These are phyloP conservation scores for Xylaria sp. DNA, from an alignment of 2,329 filamentous ascomycete species.

Conservation along the genomic window DNA sequence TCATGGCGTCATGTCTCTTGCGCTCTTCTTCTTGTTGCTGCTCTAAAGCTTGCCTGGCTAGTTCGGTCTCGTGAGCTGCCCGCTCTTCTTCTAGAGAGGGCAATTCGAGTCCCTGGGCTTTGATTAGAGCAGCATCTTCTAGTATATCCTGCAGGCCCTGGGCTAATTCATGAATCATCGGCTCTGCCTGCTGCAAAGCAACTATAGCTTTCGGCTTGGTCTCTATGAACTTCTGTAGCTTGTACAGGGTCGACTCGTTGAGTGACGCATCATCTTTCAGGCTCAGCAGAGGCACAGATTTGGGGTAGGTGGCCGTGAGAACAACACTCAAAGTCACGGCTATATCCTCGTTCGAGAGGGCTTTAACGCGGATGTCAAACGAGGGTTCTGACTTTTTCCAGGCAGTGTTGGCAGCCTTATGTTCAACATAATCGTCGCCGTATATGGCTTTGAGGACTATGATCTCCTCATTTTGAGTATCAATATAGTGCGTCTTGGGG, in stretches of 20 bases:
- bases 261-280: slow-evolving; percentile 73
- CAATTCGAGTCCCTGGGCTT: slow-evolving; percentile 77
- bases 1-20: slow-evolving; percentile 64
- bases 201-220: slow-evolving; percentile 65
- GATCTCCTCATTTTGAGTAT: slow-evolving; percentile 88
- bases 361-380: slow-evolving; percentile 82
- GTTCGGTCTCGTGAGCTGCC: slow-evolving; percentile 79
- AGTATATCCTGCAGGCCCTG: slow-evolving; percentile 78
- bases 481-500: slow-evolving; percentile 74
- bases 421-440: slow-evolving; percentile 83
- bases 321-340: slow-evolving; percentile 78
- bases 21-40: slow-evolving; percentile 63
- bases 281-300: slow-evolving; percentile 77
- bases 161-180: slow-evolving; percentile 73
- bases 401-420: slow-evolving; percentile 75
- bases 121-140: slow-evolving; percentile 84
- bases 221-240: slow-evolving; percentile 72
- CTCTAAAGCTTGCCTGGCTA: slow-evolving; percentile 68
- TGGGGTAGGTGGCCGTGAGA: slow-evolving; percentile 91
- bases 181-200: slow-evolving; percentile 61
- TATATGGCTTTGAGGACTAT: slow-evolving; percentile 89
- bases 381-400: slow-evolving; percentile 92
- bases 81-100: slow-evolving; percentile 91
- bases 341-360: slow-evolving; percentile 77
- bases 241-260: slow-evolving; percentile 75